Evolutionary conservation across 73 alveolate species (phyloP).

Genomic region (Paraurostyla sp.): DNA sequence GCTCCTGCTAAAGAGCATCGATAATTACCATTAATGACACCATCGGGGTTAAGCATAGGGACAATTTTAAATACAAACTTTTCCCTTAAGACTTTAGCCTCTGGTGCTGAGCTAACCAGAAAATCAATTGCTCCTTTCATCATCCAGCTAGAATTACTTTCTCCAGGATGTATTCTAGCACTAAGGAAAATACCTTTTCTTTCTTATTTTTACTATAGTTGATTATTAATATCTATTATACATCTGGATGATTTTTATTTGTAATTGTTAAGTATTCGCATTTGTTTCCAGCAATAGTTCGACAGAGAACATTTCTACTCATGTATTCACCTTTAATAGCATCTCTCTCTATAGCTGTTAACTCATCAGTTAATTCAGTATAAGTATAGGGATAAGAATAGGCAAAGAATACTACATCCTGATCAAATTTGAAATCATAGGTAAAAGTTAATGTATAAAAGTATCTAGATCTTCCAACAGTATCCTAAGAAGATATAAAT

Average conservation of each 20-base stretch:
- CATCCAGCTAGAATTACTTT: constrained; percentile 79
- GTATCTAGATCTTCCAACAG: constrained; percentile 37
- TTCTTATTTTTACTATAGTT: constrained; percentile 52
- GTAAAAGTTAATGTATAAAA: constrained; percentile 80
- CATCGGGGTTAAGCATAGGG: constrained; percentile 90
- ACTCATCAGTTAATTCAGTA: constrained; percentile 77
- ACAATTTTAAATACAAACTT: constrained; percentile 78
- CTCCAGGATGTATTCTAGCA: constrained; percentile 89
- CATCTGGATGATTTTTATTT: constrained; percentile 54
- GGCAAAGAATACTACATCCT: constrained; percentile 86
- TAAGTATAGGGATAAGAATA: constrained; percentile 87
- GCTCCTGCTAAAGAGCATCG: constrained; percentile 84
- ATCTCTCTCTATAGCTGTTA: neutral
- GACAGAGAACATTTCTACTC: constrained; percentile 77
- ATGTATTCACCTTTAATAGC: neutral
- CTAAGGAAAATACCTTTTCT: constrained; percentile 58
- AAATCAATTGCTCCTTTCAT: constrained; percentile 80
- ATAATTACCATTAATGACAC: constrained; percentile 86
- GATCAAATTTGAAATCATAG: constrained; percentile 64
- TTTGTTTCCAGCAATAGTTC: constrained; percentile 84
- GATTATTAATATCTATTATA: neutral
- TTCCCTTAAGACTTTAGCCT: constrained; percentile 79
- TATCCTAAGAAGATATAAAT: neutral
- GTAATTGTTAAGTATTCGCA: constrained; percentile 78
- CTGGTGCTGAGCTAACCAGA: constrained; percentile 74